Evolutionary conservation across 2,329 filamentous ascomycete genomes (phyloP).

Genomic region (Diaporthe citrichinensis): DNA sequence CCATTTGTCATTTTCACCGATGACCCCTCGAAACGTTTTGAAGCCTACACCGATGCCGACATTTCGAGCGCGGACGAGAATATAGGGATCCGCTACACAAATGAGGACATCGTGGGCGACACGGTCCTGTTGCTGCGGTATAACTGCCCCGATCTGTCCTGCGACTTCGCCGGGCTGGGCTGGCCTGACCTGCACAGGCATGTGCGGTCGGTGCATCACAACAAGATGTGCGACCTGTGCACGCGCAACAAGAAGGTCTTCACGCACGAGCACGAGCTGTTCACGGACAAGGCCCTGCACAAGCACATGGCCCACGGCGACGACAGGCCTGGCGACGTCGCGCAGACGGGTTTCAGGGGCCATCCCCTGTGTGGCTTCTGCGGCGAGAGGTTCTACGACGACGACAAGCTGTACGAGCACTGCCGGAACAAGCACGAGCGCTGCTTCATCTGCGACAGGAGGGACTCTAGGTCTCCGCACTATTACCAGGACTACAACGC

Average conservation of each 20-base stretch:
- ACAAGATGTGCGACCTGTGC: conserved; percentile 93
- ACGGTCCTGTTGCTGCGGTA: conserved; percentile 90
- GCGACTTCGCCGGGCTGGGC: conserved; percentile 82
- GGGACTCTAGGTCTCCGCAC: conserved; percentile 79
- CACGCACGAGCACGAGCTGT: conserved; percentile 96
- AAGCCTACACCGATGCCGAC: conserved; percentile 83
- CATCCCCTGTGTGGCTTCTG: conserved; percentile 97
- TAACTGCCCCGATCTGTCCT: conserved; percentile 90
- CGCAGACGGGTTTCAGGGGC: conserved; percentile 96
- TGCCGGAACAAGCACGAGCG: conserved; percentile 95
- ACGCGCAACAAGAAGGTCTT: conserved; percentile 97
- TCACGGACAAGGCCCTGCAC: conserved; percentile 83
- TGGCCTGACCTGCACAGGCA: conserved; percentile 76
- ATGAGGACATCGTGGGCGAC: conserved; percentile 90
- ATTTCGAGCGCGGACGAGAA: conserved; percentile 86
- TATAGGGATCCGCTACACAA: conserved; percentile 92
- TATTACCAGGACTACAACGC: conserved; percentile 93
- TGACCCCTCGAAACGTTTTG: conserved; percentile 82
- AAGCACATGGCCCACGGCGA: conserved; percentile 93
- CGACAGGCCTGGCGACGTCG: conserved; percentile 87
- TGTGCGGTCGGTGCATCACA: conserved; percentile 85
- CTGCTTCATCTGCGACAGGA: conserved; percentile 92
- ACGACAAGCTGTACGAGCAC: conserved; percentile 94
- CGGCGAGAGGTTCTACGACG: conserved; percentile 91
- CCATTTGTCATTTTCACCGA: conserved; percentile 94